Evolutionary conservation across 108 stramenopile genomes (phyloP).

Genomic region (Ochromonas danica): DNA sequence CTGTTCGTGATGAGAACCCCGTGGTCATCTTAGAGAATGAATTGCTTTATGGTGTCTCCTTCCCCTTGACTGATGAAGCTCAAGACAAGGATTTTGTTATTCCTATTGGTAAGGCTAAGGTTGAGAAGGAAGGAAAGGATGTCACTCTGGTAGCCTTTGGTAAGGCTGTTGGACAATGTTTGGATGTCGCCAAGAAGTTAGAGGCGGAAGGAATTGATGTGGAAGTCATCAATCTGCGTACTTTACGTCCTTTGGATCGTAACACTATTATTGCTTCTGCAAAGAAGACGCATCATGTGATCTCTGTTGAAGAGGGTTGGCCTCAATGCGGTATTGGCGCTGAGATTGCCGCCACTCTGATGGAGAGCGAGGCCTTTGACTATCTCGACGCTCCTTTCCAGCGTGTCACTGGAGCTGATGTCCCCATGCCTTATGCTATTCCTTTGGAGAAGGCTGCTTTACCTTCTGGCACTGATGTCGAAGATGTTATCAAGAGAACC

Average conservation of each 20-base stretch:
- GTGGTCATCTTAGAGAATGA: conserved; percentile 97
- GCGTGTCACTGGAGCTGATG: conserved; percentile 95
- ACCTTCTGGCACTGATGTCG: conserved; percentile 85
- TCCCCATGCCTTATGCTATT: conserved; percentile 98
- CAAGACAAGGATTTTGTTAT: conserved; percentile 76
- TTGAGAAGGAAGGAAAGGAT: conserved; percentile 78
- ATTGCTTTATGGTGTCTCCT: conserved; percentile 89
- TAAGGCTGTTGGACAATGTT: conserved; percentile 76
- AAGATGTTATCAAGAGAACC: conserved; percentile 78
- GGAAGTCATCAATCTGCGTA: conserved; percentile 92
- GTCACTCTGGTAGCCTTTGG: conserved; percentile 91
- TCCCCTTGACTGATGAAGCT: conserved; percentile 91
- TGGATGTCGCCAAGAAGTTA: conserved; percentile 87
- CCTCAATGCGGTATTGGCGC: conserved; percentile 94
- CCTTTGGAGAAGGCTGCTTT: conserved; percentile 86
- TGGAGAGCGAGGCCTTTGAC: conserved; percentile 86
- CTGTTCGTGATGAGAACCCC: conserved; percentile 98
- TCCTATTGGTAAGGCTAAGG: conserved; percentile 69
- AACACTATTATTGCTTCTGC: conserved; percentile 84
- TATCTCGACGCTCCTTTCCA: conserved; percentile 98
- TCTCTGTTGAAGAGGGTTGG: conserved; percentile 95
- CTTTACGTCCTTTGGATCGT: conserved; percentile 91
- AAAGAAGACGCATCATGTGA: conserved; percentile 91
- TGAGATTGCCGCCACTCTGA: conserved; percentile 90
- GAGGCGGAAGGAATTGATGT: conserved; percentile 72